These are phyloP conservation scores for Papiliotrema nemorosa DNA, from an alignment of 1,284 basidiomycete species.

Conservation along the genomic window DNA sequence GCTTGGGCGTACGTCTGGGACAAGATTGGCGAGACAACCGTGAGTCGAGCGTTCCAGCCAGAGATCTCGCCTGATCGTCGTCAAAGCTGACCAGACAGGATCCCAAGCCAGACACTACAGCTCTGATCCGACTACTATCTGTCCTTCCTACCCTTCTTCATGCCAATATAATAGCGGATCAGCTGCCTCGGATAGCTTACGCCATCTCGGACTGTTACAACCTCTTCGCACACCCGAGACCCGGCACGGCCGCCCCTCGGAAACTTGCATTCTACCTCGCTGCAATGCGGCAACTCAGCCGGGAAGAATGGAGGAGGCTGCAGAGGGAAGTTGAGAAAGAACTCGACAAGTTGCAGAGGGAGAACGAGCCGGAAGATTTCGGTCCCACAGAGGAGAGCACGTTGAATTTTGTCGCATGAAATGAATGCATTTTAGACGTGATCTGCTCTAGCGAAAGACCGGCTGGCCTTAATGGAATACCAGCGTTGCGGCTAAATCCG, in stretches of 20 bases:
- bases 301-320: constrained; percentile 35
- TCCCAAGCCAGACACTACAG: constrained; percentile 1
- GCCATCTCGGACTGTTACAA: constrained; percentile 33
- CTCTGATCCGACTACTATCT: constrained; percentile 25
- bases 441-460: no score
- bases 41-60: not conserved
- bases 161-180: constrained; percentile 32
- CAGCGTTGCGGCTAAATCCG: no score
- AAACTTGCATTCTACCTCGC: constrained; percentile 44
- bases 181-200: constrained; percentile 19
- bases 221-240: constrained; percentile 15
- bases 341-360: constrained; percentile 16
- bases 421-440: no score
- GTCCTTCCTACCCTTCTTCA: constrained; percentile 23
- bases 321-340: constrained; percentile 27
- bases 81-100: constrained; percentile 4
- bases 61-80: no score
- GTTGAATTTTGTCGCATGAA: no score
- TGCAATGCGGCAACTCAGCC: constrained; percentile 20
- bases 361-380: constrained; percentile 12
- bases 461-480: no score
- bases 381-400: no score
- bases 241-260: constrained; percentile 16
- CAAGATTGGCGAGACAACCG: constrained; percentile 13
- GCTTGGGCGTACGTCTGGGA: constrained; percentile 44